Evolutionary conservation across 306 rosid species (phyloP), one percentile per base, ranked within the genome.

Genomic region (Acmispon strigosus): DNA sequence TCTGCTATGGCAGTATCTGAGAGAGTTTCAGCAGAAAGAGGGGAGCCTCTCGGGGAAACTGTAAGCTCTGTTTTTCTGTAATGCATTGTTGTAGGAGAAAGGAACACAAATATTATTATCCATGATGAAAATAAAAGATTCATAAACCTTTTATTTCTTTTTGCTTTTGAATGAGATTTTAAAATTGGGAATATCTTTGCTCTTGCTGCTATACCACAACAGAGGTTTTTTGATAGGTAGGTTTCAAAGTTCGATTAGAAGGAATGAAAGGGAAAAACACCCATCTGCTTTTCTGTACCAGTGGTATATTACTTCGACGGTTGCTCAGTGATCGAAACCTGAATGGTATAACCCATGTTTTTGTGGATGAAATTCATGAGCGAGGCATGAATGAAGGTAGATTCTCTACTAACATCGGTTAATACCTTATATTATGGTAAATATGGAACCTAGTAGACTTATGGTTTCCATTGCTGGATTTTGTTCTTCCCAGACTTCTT

Each of bases 341-440:
- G 80, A 90, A 87, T 77, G 97, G 96, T 66, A 77, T 91, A 76
- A 89, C 97, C 62, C 99, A 91, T 81, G 97, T 95, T 70, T 87
- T 95, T 85, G 99, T 95, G 62, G 97, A 95, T 80, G 99, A 95
- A 84, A 95, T 95, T 75, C 99, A 95, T 41, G 99, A 95, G 73
- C 92, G 99, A 62, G 99, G 99, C 84, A 91, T 95, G 96, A 95
- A 91, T 80, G 97, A 95, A 89, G 99, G 99, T 95, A 84, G 67
- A 37, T 19, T 37, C 36, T 60, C 73, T 50, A 13, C 37, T 54
- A 69, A 18, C 56, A 41, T 53, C 34, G 15, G 49, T 65, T 63
- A 59, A 39, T 70, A 16, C 14, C 50, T 48, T 58, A 32, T 56
- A 13, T 63, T 53, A 49, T 71, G 62, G 74, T 72, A 39, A 52